A percentile compares a stretch with the other conserved stretches of the same genome.
Evolutionary conservation across 176 grass and related monocot genomes (phyloP).

Genomic region (Eleusine coracana): DNA sequence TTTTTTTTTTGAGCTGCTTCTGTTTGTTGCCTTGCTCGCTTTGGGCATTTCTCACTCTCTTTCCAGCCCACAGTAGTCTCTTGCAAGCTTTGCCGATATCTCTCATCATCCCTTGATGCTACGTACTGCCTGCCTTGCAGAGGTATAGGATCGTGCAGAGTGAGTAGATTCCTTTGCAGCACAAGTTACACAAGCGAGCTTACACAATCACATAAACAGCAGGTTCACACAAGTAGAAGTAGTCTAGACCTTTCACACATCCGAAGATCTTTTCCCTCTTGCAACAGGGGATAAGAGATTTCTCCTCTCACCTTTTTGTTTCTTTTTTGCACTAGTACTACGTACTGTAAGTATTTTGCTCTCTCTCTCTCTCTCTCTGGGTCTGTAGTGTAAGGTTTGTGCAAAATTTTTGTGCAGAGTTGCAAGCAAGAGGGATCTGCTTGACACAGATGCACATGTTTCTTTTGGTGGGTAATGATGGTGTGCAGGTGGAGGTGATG

Average conservation of each 20-base stretch:
- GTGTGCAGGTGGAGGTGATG: slow-evolving; percentile 64
- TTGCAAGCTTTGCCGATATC: slow-evolving; percentile 43
- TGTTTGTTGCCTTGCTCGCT: slow-evolving; percentile 55
- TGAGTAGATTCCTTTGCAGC: slow-evolving; percentile 64
- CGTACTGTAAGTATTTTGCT: background rate
- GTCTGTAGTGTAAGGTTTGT: slow-evolving; percentile 25
- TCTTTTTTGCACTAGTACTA: slow-evolving; percentile 2
- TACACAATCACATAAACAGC: slow-evolving; percentile 25
- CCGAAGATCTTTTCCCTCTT: slow-evolving; percentile 58
- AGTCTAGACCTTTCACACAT: slow-evolving; percentile 37
- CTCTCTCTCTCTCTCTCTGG: slow-evolving; percentile 17
- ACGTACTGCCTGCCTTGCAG: slow-evolving; percentile 39
- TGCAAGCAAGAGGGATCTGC: slow-evolving; percentile 60
- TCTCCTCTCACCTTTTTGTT: slow-evolving; percentile 39
- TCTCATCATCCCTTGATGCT: slow-evolving; percentile 42
- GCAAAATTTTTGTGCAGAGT: slow-evolving; percentile 52
- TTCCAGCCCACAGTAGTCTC: slow-evolving; percentile 35
- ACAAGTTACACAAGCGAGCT: slow-evolving; percentile 54
- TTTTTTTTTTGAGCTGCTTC: slow-evolving; percentile 38
- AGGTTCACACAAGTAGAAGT: background rate
- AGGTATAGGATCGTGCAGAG: slow-evolving; percentile 30
- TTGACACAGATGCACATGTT: slow-evolving; percentile 52
- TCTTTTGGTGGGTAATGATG: slow-evolving; percentile 64
- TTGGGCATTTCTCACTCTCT: slow-evolving; percentile 53
- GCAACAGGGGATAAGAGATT: slow-evolving; percentile 58